Base-by-base conservation (phyloP, 2,329 filamentous ascomycete genomes). In the Diaporthe ampelina region DNA sequence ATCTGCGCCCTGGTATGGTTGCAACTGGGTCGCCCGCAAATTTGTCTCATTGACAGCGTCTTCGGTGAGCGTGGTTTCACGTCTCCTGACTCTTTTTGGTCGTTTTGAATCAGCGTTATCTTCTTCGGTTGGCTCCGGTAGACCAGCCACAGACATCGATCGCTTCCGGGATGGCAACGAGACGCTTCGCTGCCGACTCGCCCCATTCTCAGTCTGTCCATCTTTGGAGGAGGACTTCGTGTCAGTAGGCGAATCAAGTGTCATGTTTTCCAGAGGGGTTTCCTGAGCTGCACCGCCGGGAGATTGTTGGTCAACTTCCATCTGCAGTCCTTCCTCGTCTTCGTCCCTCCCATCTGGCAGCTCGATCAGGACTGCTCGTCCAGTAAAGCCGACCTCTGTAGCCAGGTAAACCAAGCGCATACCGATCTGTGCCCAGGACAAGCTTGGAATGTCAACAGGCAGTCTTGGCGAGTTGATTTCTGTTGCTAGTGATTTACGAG, bases 41-140 rank as follows among this genome's bases (percentile, higher is more conserved):
- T 85, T 86, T 68, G 85, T 88, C 9, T 88, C 85, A 75, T 91
- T 90, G 19, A 88, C 80, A 0, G 83, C 81, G 65, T 91, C 90
- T 48, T 89, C 90, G 5, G 81, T 83, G 13, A 83, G 81, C 15
- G 88, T 85, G 4, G 87, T 88, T 57, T 92, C 91, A 71, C 91
- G 86, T 24, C 90, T 88, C 59, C 91, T 87, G 40, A 91, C 91
- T 67, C 92, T 85, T 79, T 93, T 94, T 81, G 91, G 93, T 73
- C 91, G 85, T 78, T 92, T 93, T 70, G 89, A 88, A 15, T 89
- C 86, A 2, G 84, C 84, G 32, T 85, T 86, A 45, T 92, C 91
- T 69, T 92, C 91, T 10, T 91, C 90, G 0, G 79, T 84, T 0
- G 82, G 85, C 3, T 92, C 91, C 0, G 85, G 85, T 21, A 93